Evolutionary conservation across 1,139 yeast species (phyloP).

Genomic region (Taphrina confusa): DNA sequence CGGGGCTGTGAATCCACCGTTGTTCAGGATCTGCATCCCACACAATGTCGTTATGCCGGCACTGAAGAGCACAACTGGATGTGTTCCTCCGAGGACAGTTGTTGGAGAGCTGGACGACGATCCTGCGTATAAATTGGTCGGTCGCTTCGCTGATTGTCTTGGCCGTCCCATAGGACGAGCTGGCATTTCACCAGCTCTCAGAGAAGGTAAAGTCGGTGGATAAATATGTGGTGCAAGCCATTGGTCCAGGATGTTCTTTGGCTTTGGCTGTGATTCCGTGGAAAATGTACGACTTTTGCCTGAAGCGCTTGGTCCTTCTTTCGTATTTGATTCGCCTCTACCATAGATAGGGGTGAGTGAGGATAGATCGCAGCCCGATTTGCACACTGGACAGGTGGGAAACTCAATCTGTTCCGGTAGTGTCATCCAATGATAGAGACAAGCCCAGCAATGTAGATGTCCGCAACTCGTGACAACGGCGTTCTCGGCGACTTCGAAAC

Average conservation of each 20-base stretch:
- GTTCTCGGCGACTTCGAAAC: slow-evolving; percentile 29
- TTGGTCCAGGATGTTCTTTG: slow-evolving; percentile 31
- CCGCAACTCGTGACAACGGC: slow-evolving; percentile 35
- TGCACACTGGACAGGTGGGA: slow-evolving; percentile 35
- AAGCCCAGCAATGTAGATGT: slow-evolving; percentile 34
- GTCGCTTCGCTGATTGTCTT: background rate
- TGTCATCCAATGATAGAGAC: slow-evolving; percentile 30
- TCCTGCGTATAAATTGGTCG: background rate
- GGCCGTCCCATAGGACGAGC: slow-evolving; percentile 26
- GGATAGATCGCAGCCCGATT: slow-evolving; percentile 32
- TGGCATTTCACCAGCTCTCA: slow-evolving; percentile 15
- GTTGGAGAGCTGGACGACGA: background rate
- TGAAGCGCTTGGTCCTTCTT: background rate
- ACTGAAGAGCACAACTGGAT: slow-evolving; percentile 28
- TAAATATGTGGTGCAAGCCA: slow-evolving; percentile 33
- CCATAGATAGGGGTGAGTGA: slow-evolving; percentile 34
- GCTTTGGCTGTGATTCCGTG: slow-evolving; percentile 16
- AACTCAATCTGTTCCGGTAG: slow-evolving; percentile 21
- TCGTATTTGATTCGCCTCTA: slow-evolving; percentile 12
- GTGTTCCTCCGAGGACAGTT: slow-evolving; percentile 20
- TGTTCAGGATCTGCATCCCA: slow-evolving; percentile 31
- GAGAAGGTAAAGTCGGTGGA: slow-evolving; percentile 23
- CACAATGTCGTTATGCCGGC: slow-evolving; percentile 31
- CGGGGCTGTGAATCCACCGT: slow-evolving; percentile 21
- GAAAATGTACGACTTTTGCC: slow-evolving; percentile 22